These are phyloP conservation scores for Aurinia saxatilis DNA, from an alignment of 345 rosid genomes.

Conservation along the genomic window DNA sequence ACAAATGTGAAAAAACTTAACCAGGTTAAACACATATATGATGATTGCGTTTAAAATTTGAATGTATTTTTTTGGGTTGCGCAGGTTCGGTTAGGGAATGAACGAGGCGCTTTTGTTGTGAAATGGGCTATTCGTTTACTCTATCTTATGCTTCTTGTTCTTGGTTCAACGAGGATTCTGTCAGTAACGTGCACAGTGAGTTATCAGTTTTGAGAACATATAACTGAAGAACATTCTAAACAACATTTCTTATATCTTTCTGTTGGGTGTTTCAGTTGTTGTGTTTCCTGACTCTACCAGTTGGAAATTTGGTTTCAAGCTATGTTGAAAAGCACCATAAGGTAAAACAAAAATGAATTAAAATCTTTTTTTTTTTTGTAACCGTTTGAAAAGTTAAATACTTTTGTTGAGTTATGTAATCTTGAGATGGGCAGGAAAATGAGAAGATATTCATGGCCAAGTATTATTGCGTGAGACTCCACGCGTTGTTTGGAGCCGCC, in stretches of 20 bases:
- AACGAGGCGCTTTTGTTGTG: slow-evolving; percentile 48
- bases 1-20: not conserved
- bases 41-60: not conserved
- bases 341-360: slow-evolving; percentile 34
- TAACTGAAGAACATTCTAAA: not conserved
- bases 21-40: not conserved
- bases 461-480: slow-evolving; percentile 84
- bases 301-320: slow-evolving; percentile 53
- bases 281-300: slow-evolving; percentile 64
- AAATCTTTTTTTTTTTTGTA: too few relatives aligned
- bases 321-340: slow-evolving; percentile 68
- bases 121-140: slow-evolving; percentile 39
- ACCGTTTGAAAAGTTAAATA: not conserved
- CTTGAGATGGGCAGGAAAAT: slow-evolving; percentile 42
- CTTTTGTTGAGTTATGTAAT: not conserved
- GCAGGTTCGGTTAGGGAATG: slow-evolving; percentile 76
- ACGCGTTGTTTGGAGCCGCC: slow-evolving; percentile 68
- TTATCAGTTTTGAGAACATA: slow-evolving; percentile 4
- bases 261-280: slow-evolving; percentile 42
- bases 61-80: not conserved
- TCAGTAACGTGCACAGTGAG: slow-evolving; percentile 68
- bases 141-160: slow-evolving; percentile 40
- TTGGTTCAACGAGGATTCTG: slow-evolving; percentile 50
- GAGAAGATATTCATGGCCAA: slow-evolving; percentile 86
- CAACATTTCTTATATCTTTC: not conserved